phyloP scores from a whole-genome alignment of 108 stramenopile genomes.

The Heterococcus sp. region DNA sequence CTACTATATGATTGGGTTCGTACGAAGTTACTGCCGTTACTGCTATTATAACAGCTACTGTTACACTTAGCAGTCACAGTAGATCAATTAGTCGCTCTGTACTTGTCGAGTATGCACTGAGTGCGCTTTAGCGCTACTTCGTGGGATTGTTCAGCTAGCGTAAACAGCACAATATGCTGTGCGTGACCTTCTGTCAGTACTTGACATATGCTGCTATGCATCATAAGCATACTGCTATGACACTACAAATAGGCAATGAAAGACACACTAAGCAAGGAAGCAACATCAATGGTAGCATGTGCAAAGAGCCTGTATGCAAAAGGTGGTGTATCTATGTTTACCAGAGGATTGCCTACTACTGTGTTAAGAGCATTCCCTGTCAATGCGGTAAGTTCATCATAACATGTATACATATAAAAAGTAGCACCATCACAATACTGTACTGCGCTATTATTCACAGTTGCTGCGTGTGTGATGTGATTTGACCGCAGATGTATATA shows the following conservation, averaged over 20 bases:
- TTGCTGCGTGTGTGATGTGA: no score
- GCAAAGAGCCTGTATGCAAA: neutral
- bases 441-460: no score
- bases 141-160: neutral
- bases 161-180: neutral
- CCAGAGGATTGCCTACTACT: constrained; percentile 79
- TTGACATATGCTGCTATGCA: neutral
- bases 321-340: constrained; percentile 58
- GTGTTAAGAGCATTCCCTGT: constrained; percentile 84
- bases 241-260: neutral
- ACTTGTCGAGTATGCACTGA: neutral
- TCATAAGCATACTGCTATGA: neutral
- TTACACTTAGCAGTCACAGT: neutral
- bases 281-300: neutral
- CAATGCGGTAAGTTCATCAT: no score
- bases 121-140: neutral
- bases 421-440: no score
- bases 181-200: neutral
- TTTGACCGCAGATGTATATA: no score
- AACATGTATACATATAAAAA: no score
- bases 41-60: neutral
- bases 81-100: neutral
- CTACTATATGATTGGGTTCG: no score
- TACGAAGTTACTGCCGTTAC: no score
- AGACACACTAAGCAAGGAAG: neutral